Conservation (phyloP, 148 eudicot genomes). For the Silene uniflora region DNA sequence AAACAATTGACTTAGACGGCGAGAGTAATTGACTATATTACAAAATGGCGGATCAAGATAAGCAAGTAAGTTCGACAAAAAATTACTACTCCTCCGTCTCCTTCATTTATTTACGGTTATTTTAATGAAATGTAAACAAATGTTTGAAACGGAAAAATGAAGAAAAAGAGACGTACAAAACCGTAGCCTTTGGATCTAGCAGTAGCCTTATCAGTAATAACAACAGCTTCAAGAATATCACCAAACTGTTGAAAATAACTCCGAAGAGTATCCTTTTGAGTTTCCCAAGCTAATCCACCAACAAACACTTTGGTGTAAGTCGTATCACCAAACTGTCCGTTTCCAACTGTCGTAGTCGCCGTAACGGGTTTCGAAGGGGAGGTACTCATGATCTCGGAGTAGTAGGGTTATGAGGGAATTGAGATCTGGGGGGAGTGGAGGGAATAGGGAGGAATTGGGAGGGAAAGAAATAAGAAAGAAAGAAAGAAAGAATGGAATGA, state of each 20-base stretch:
- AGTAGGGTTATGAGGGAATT: not conserved
- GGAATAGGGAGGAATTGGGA: not conserved
- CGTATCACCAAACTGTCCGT: constrained; percentile 30
- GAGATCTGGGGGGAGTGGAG: not conserved
- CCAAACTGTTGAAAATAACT: constrained; percentile 37
- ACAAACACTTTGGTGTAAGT: constrained; percentile 41
- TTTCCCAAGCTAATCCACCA: constrained; percentile 43
- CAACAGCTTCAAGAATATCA: constrained; percentile 43
- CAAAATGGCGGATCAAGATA: too few relatives aligned
- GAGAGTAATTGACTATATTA: too few relatives aligned
- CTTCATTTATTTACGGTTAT: too few relatives aligned
- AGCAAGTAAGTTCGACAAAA: too few relatives aligned
- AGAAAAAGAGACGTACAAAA: constrained; percentile 21
- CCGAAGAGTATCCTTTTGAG: constrained; percentile 38
- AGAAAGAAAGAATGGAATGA: not conserved
- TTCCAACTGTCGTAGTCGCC: not conserved
- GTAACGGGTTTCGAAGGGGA: constrained; percentile 2
- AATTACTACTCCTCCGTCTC: too few relatives aligned
- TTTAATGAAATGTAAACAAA: not conserved
- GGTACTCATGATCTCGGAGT: not conserved
- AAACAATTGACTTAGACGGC: too few relatives aligned
- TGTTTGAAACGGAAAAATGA: too few relatives aligned
- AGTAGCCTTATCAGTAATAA: constrained; percentile 39
- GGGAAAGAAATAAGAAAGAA: constrained; percentile 10
- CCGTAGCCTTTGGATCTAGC: constrained; percentile 47